These are phyloP conservation scores for Ustulina deusta DNA, from an alignment of 2,329 filamentous ascomycete genomes.

Conservation along the genomic window DNA sequence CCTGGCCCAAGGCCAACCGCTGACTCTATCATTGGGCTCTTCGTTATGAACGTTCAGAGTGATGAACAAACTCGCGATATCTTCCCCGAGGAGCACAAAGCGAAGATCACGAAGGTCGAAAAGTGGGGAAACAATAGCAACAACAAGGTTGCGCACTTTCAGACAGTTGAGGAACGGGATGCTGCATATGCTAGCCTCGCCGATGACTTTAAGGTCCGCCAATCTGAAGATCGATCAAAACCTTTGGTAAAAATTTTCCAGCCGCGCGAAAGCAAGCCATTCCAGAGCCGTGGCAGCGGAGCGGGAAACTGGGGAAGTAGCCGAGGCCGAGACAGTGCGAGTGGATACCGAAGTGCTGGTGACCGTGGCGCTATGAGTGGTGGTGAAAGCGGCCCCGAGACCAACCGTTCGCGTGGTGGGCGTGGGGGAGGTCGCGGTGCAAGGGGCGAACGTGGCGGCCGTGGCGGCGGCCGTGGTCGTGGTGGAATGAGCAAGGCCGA, in stretches of 20 bases:
- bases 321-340: conserved; percentile 70
- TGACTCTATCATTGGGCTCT: conserved; percentile 83
- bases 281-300: conserved; percentile 68
- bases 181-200: conserved; percentile 80
- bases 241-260: conserved; percentile 87
- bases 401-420: conserved; percentile 66
- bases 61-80: conserved; percentile 86
- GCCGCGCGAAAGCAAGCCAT: conserved; percentile 70
- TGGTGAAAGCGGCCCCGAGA: conserved; percentile 77
- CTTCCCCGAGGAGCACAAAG: conserved; percentile 83
- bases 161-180: conserved; percentile 82
- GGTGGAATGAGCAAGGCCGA: conserved; percentile 66
- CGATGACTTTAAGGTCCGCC: conserved; percentile 79
- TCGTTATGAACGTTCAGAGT: conserved; percentile 86
- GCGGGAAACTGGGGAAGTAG: conserved; percentile 76
- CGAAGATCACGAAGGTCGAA: conserved; percentile 82
- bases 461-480: conserved; percentile 64
- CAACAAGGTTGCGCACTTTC: conserved; percentile 89
- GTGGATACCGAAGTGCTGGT: conserved; percentile 86
- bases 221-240: conserved; percentile 78
- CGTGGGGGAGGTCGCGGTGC: conserved; percentile 68
- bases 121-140: conserved; percentile 75
- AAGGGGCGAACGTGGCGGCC: conserved; percentile 68
- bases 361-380: conserved; percentile 73
- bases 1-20: conserved; percentile 69